These are phyloP conservation scores for Trichoderma orchidacearum DNA, from an alignment of 495 filamentous ascomycete species.

Conservation along the genomic window DNA sequence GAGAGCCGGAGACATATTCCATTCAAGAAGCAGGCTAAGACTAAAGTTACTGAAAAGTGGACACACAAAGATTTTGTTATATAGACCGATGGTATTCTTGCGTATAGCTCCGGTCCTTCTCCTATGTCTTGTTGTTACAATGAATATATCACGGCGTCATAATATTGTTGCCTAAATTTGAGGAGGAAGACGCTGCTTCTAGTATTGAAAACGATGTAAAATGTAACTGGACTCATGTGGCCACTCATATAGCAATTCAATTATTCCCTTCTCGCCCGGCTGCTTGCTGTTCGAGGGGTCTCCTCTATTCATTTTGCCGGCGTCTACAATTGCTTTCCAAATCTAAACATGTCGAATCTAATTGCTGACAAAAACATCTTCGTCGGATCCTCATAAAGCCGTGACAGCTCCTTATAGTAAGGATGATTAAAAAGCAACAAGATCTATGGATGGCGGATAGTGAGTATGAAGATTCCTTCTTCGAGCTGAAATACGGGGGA, in stretches of 20 bases:
- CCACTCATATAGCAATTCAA: too few species aligned
- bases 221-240: too few species aligned
- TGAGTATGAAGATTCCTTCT: background rate
- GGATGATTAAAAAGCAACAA: background rate
- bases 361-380: too few species aligned
- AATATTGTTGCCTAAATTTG: background rate
- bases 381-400: too few species aligned
- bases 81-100: constrained; percentile 6
- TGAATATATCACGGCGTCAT: background rate
- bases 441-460: background rate
- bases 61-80: constrained; percentile 78
- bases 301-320: too few species aligned
- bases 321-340: too few species aligned
- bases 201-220: background rate
- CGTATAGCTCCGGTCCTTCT: too few species aligned
- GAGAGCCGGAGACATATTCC: constrained; percentile 65
- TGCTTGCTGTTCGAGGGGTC: too few species aligned
- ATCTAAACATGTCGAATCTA: background rate
- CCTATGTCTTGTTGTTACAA: too few species aligned
- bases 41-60: constrained; percentile 86
- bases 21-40: constrained; percentile 66
- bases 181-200: background rate
- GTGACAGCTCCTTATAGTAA: too few species aligned
- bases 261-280: too few species aligned
- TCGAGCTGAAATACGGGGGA: background rate